phyloP scores from a whole-genome alignment of 139 green algal species.

The Raphidocelis subcapitata region DNA sequence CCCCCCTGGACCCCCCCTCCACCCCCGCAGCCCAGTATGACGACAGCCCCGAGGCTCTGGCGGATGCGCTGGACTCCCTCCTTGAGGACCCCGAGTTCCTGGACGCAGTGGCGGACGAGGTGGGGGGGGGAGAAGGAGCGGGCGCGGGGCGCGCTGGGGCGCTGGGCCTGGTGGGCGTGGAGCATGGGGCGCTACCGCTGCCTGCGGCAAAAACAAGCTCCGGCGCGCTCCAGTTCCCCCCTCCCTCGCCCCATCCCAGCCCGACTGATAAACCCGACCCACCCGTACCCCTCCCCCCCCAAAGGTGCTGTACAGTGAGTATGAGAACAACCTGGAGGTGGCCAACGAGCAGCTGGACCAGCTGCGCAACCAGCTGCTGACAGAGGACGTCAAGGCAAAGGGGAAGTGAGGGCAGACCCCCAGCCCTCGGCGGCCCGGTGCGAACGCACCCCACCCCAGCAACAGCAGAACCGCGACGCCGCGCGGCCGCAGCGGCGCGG shows the following conservation, averaged over 20 bases:
- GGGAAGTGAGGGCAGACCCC: too few species aligned
- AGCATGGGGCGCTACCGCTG: too few species aligned
- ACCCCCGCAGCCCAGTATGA: constrained; percentile 22
- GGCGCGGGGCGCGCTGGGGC: neutral
- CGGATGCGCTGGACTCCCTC: constrained; percentile 23
- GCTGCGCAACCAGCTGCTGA: neutral
- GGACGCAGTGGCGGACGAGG: constrained; percentile 31
- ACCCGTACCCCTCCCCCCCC: too few species aligned
- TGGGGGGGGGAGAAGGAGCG: constrained; percentile 7
- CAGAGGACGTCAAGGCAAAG: too few species aligned
- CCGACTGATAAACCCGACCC: too few species aligned
- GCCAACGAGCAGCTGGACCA: neutral
- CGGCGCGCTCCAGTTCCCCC: too few species aligned
- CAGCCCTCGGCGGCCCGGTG: too few species aligned
- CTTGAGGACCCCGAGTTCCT: constrained; percentile 36
- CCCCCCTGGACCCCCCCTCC: neutral
- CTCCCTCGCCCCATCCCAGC: too few species aligned
- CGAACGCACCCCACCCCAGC: too few species aligned
- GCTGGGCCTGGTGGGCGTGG: neutral
- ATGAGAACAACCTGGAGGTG: constrained; percentile 5
- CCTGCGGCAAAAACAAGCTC: too few species aligned
- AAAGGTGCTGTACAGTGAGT: constrained; percentile 16
- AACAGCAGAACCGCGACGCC: too few species aligned
- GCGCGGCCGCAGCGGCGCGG: too few species aligned
- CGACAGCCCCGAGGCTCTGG: constrained; percentile 6